Conservation (phyloP, 202 grass and related monocot species). For the Setaria italica region DNA sequence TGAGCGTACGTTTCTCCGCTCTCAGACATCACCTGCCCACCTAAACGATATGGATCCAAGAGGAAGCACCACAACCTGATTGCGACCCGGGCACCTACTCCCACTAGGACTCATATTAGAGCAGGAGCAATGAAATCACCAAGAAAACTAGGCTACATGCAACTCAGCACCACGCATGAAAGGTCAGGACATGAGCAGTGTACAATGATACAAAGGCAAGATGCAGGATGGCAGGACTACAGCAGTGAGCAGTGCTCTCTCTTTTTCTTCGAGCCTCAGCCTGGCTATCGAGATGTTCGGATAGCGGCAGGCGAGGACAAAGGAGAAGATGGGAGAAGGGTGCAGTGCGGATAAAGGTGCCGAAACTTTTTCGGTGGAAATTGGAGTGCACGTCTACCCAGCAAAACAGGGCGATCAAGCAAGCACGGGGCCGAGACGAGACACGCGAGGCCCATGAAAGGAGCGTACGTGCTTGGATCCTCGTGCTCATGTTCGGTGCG, state of each 20-base stretch:
- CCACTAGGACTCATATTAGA: background rate
- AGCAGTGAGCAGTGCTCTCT: background rate
- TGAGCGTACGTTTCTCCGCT: background rate
- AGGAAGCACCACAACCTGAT: background rate
- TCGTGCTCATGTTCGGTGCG: background rate
- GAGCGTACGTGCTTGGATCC: background rate
- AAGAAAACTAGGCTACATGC: background rate
- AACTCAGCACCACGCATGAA: background rate
- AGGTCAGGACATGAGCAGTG: background rate
- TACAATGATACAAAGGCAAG: background rate
- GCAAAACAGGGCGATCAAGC: background rate
- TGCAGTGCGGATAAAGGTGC: conserved; percentile 30
- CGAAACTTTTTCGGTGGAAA: background rate
- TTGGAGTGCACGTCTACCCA: conserved; percentile 30
- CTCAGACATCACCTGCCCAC: conserved; percentile 42
- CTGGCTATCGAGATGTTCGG: background rate
- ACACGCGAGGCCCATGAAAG: conserved; percentile 1
- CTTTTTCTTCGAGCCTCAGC: background rate
- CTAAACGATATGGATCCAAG: conserved; percentile 38
- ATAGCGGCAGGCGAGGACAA: conserved; percentile 44
- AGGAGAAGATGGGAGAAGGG: conserved; percentile 3
- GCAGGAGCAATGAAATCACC: background rate
- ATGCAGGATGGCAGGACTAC: background rate
- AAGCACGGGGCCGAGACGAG: background rate
- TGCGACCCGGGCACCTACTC: conserved; percentile 29